Evolutionary conservation across 176 grass and related monocot species (phyloP).

Genomic region (Guadua angustifolia): DNA sequence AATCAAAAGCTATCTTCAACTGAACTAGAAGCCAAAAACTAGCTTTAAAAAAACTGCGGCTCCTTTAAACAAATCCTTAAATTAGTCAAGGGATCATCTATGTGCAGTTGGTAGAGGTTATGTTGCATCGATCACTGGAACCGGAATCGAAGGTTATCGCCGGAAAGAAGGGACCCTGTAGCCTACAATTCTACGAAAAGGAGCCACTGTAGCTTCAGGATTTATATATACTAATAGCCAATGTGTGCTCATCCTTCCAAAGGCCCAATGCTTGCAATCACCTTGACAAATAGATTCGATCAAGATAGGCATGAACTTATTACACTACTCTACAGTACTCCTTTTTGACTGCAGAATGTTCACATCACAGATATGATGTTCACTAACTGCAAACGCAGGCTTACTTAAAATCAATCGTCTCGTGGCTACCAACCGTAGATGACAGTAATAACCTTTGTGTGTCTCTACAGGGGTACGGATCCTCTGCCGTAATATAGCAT

Average conservation of each 20-base stretch:
- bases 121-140: background rate
- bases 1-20: no score
- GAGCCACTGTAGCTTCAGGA: background rate
- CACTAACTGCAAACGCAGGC: constrained; percentile 28
- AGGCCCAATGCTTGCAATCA: background rate
- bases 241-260: background rate
- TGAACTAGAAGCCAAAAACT: no score
- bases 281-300: background rate
- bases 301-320: constrained; percentile 20
- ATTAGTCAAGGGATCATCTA: background rate
- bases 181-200: background rate
- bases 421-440: background rate
- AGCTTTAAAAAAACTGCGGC: no score
- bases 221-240: background rate
- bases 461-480: no score
- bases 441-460: background rate
- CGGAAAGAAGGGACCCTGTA: background rate
- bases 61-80: no score
- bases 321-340: background rate
- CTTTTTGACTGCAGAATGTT: background rate
- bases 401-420: constrained; percentile 23
- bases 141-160: background rate
- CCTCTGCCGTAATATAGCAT: no score
- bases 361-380: background rate
- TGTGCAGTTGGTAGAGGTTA: background rate